Percentiles rank a stretch among this genome's conserved stretches.
These are phyloP conservation scores for Mercurialis annua DNA, from an alignment of 345 rosid genomes.

Conservation along the genomic window DNA sequence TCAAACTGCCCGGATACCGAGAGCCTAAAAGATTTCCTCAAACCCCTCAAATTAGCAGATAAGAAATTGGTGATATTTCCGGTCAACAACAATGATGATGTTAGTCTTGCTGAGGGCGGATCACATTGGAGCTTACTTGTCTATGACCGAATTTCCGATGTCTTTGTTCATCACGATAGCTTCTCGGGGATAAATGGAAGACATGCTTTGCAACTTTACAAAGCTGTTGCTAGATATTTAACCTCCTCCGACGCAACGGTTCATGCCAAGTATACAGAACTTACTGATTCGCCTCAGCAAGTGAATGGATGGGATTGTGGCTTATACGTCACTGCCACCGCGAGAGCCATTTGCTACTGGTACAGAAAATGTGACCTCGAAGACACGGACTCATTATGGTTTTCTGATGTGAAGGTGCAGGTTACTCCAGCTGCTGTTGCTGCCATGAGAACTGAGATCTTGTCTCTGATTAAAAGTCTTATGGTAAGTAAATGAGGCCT, in stretches of 20 bases:
- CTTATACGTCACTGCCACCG: conserved; percentile 52
- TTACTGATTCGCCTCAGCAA: conserved; percentile 58
- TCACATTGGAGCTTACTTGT: conserved; percentile 83
- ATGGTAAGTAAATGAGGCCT: neutral
- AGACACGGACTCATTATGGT: conserved; percentile 48
- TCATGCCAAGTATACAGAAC: conserved; percentile 39
- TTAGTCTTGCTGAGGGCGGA: conserved; percentile 72
- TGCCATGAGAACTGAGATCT: conserved; percentile 51
- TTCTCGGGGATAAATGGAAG: conserved; percentile 35
- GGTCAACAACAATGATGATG: conserved; percentile 61
- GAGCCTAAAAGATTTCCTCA: conserved; percentile 50
- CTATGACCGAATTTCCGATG: conserved; percentile 44
- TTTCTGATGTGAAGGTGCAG: conserved; percentile 49
- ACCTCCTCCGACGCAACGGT: conserved; percentile 21
- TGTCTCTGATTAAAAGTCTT: conserved; percentile 45
- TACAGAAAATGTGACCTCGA: conserved; percentile 26
- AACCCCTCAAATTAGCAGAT: conserved; percentile 47
- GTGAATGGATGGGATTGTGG: conserved; percentile 75
- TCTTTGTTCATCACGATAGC: conserved; percentile 82
- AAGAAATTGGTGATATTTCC: conserved; percentile 64
- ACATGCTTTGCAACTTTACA: conserved; percentile 41
- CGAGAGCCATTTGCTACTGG: conserved; percentile 60
- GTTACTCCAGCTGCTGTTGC: conserved; percentile 49
- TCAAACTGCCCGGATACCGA: conserved; percentile 53
- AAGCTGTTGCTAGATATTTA: conserved; percentile 41